Evolutionary conservation across 1,284 basidiomycete genomes (phyloP).

Genomic region (Apiotrichum veenhuisii): DNA sequence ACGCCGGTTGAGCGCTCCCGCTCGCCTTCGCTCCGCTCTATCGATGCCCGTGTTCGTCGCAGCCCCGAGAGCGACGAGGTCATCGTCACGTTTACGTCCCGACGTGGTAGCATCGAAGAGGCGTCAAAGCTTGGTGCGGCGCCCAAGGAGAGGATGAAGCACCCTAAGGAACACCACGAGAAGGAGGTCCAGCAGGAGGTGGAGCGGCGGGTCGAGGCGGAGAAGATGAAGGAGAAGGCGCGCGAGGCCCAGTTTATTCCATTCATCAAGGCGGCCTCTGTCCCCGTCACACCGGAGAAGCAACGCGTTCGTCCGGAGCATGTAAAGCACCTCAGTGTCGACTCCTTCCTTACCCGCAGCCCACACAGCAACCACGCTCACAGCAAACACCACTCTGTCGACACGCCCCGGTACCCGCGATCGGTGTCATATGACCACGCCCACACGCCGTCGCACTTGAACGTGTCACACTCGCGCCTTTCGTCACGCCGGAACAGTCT

Average conservation of each 20-base stretch:
- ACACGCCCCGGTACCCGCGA: not conserved
- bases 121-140: not conserved
- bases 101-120: not conserved
- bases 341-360: not conserved
- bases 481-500: not conserved
- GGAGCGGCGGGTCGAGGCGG: not conserved
- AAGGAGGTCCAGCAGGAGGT: not conserved
- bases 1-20: not conserved
- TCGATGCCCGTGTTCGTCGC: not conserved
- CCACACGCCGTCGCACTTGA: not conserved
- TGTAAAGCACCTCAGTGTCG: not conserved
- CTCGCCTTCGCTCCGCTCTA: not conserved
- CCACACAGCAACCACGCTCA: not conserved
- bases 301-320: not conserved
- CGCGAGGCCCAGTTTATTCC: not conserved
- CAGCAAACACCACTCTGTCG: not conserved
- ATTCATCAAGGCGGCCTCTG: not conserved
- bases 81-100: not conserved
- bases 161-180: not conserved
- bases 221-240: not conserved
- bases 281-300: not conserved
- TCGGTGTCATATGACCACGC: not conserved
- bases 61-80: not conserved
- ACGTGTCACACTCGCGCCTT: not conserved
- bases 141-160: too few relatives aligned